A percentile compares a stretch with the other conserved stretches of the same genome.
Evolutionary conservation across 2,329 filamentous ascomycete species (phyloP).

Genomic region (Paecilomyces formosus): DNA sequence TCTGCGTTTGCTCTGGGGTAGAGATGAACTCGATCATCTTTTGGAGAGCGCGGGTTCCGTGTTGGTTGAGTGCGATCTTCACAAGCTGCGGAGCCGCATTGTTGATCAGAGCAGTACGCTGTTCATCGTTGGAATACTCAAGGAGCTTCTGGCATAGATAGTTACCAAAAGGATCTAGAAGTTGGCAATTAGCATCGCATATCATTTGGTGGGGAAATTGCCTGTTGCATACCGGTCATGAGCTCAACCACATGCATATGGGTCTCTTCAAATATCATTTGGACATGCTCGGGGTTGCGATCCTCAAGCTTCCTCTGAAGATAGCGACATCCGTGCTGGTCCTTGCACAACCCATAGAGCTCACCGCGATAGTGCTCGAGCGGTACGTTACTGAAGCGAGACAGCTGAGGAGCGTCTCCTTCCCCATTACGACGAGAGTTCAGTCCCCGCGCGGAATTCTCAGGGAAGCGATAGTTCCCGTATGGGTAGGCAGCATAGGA

Average conservation of each 20-base stretch:
- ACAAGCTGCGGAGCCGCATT: constrained; percentile 85
- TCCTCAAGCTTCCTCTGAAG: constrained; percentile 97
- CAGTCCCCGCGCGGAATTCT: constrained; percentile 69
- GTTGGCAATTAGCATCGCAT: constrained; percentile 13
- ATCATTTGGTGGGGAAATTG: not conserved
- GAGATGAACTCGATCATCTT: constrained; percentile 99
- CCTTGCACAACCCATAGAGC: constrained; percentile 88
- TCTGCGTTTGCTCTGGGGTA: constrained; percentile 73
- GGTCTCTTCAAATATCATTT: constrained; percentile 91
- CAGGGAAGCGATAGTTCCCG: constrained; percentile 53
- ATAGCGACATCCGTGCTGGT: constrained; percentile 95
- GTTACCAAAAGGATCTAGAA: constrained; percentile 85
- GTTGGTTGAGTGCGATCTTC: constrained; percentile 90
- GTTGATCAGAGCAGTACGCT: constrained; percentile 85
- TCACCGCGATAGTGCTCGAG: constrained; percentile 74
- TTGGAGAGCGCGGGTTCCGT: constrained; percentile 90
- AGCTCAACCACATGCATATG: constrained; percentile 90
- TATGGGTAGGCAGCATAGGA: constrained; percentile 48
- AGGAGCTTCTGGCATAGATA: constrained; percentile 98
- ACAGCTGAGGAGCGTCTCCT: constrained; percentile 51
- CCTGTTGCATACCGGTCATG: constrained; percentile 65
- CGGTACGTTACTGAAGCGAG: constrained; percentile 74
- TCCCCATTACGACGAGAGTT: constrained; percentile 56
- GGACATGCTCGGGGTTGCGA: constrained; percentile 70
- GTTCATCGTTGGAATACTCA: constrained; percentile 89